Evolutionary conservation across 2,329 filamentous ascomycete species (phyloP).

Genomic region (Balansia obtecta): DNA sequence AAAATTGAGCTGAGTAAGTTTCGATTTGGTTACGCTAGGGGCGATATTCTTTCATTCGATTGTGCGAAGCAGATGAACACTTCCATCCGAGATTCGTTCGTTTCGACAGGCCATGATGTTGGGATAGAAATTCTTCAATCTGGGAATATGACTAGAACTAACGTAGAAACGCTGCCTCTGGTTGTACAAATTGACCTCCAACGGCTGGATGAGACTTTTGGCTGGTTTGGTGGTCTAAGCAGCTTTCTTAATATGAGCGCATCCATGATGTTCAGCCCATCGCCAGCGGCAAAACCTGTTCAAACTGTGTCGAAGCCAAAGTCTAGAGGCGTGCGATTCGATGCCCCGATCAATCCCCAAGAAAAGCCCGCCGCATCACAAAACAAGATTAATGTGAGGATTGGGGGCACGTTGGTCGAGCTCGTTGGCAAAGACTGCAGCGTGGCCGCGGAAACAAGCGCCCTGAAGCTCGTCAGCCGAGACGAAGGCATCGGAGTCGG

Average conservation of each 20-base stretch:
- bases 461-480: conserved; percentile 69
- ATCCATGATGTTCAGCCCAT: conserved; percentile 67
- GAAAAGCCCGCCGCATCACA: conserved; percentile 34
- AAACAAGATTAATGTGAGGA: conserved; percentile 61
- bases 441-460: conserved; percentile 62
- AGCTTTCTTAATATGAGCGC: conserved; percentile 80
- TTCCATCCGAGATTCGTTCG: conserved; percentile 46
- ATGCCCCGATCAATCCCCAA: conserved; percentile 36
- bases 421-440: conserved; percentile 70
- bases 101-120: conserved; percentile 44
- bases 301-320: conserved; percentile 29
- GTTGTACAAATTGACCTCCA: conserved; percentile 66
- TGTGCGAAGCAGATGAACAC: conserved; percentile 42
- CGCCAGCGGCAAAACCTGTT: conserved; percentile 27
- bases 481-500: conserved; percentile 59
- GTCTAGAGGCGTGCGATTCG: conserved; percentile 45
- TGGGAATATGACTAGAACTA: conserved; percentile 35
- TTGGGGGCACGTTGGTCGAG: conserved; percentile 65
- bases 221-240: conserved; percentile 83
- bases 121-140: conserved; percentile 39
- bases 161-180: conserved; percentile 65
- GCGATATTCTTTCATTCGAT: conserved; percentile 52
- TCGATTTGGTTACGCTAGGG: conserved; percentile 48
- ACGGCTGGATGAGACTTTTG: conserved; percentile 72
- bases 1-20: conserved; percentile 43